Conservation (phyloP, 768 basidiomycete genomes). For the Termitomyces sp. region DNA sequence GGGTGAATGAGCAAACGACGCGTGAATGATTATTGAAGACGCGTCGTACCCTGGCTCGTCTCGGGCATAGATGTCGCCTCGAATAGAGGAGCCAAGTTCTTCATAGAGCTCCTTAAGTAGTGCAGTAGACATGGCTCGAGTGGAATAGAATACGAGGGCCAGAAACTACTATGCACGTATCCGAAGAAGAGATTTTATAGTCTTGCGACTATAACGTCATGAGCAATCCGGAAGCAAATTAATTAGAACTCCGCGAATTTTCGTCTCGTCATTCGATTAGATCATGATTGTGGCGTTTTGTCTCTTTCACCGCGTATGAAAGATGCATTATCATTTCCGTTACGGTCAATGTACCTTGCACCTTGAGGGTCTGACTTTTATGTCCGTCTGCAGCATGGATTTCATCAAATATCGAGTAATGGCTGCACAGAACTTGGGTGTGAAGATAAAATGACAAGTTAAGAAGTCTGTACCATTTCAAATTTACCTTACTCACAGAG, state of each 20-base stretch:
- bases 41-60: constrained; percentile 37
- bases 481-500: not conserved
- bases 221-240: not conserved
- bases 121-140: constrained; percentile 14
- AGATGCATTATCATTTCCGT: not conserved
- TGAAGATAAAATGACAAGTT: not conserved
- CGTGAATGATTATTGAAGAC: constrained; percentile 9
- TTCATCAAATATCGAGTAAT: not conserved
- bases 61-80: constrained; percentile 45
- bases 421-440: not conserved
- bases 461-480: not conserved
- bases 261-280: not conserved
- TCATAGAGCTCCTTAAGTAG: constrained; percentile 35
- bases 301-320: not conserved
- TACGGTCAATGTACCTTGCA: not conserved
- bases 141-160: not conserved
- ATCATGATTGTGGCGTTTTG: not conserved
- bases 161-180: constrained; percentile 3
- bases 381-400: not conserved
- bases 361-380: not conserved
- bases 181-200: constrained; percentile 1
- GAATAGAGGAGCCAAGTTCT: constrained; percentile 43
- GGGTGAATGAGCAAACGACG: not conserved
- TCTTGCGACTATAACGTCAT: not conserved
- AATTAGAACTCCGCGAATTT: constrained; percentile 7